Evolutionary conservation across 2,329 filamentous ascomycete genomes (phyloP).

Genomic region (Fusarium xyrophilum): DNA sequence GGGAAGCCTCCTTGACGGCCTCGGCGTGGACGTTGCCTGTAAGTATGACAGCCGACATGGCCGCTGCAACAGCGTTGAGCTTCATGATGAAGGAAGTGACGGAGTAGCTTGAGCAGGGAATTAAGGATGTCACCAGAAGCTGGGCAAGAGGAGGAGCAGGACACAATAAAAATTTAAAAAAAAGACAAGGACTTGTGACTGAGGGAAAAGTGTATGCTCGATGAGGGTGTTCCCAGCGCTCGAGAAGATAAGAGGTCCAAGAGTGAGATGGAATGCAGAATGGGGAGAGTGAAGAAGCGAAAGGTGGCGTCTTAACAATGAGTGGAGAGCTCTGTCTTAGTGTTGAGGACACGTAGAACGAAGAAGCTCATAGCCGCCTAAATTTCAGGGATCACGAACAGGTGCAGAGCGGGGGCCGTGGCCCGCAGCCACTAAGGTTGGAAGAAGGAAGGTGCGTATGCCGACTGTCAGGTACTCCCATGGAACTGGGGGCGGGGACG

Average conservation of each 20-base stretch:
- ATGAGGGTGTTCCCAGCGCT: slow-evolving; percentile 40
- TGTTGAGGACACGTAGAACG: slow-evolving; percentile 48
- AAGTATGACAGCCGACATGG: slow-evolving; percentile 75
- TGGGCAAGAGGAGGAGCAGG: slow-evolving; percentile 17
- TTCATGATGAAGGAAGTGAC: slow-evolving; percentile 75
- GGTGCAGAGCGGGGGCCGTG: slow-evolving; percentile 31
- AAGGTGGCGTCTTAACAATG: slow-evolving; percentile 40
- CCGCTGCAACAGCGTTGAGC: slow-evolving; percentile 79
- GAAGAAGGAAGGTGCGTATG: slow-evolving; percentile 34
- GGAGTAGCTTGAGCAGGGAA: slow-evolving; percentile 22
- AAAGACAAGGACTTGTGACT: slow-evolving; percentile 9
- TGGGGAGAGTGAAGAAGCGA: slow-evolving; percentile 28
- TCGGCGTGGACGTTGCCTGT: slow-evolving; percentile 74
- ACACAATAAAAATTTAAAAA: slow-evolving; percentile 17
- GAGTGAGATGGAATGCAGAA: slow-evolving; percentile 42
- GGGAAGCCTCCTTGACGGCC: slow-evolving; percentile 58
- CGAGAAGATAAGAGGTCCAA: slow-evolving; percentile 40
- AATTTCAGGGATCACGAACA: slow-evolving; percentile 40
- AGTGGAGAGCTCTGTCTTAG: slow-evolving; percentile 40
- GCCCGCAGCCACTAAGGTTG: slow-evolving; percentile 30
- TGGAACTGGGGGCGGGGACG: slow-evolving; percentile 20
- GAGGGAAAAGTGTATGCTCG: neutral
- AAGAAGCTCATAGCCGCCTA: slow-evolving; percentile 40
- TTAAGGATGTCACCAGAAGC: slow-evolving; percentile 35
- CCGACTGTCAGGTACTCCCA: slow-evolving; percentile 28